Evolutionary conservation across 2,329 filamentous ascomycete genomes (phyloP).

Genomic region (Fusarium phyllophilum): DNA sequence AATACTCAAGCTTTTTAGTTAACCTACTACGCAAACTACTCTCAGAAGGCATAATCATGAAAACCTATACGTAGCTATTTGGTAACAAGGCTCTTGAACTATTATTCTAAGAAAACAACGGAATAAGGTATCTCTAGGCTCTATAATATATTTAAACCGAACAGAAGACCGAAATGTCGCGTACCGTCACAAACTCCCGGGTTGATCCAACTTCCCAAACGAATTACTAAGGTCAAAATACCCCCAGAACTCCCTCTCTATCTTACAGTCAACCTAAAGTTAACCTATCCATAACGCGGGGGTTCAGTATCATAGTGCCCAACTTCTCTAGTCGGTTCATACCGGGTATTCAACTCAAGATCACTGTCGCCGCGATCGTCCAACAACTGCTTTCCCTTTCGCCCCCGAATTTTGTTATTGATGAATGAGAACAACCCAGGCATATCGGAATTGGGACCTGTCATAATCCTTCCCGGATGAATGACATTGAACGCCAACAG

Average conservation of each 20-base stretch:
- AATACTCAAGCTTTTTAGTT: neutral
- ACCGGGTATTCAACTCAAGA: conserved; percentile 11
- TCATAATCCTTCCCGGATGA: conserved; percentile 51
- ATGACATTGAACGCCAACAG: conserved; percentile 53
- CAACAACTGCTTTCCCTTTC: conserved; percentile 21
- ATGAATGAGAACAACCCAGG: conserved; percentile 21
- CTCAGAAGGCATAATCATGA: neutral
- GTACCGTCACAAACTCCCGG: neutral
- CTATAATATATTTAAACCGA: neutral
- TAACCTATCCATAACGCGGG: neutral
- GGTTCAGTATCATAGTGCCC: neutral
- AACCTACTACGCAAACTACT: neutral
- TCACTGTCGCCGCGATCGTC: conserved; percentile 30
- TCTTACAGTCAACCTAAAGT: rapidly evolving
- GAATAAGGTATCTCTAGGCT: neutral
- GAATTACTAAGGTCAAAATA: too few relatives aligned
- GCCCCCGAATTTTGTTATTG: neutral
- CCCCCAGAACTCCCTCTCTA: neutral
- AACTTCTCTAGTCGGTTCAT: neutral
- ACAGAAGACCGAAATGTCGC: rapidly evolving
- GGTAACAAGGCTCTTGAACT: rapidly evolving
- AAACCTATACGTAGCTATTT: rapidly evolving
- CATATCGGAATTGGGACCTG: conserved; percentile 29
- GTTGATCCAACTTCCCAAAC: rapidly evolving
- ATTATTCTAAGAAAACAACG: rapidly evolving